These are phyloP conservation scores for Salvia miltiorrhiza DNA, from an alignment of 257 asterid species.

Conservation along the genomic window DNA sequence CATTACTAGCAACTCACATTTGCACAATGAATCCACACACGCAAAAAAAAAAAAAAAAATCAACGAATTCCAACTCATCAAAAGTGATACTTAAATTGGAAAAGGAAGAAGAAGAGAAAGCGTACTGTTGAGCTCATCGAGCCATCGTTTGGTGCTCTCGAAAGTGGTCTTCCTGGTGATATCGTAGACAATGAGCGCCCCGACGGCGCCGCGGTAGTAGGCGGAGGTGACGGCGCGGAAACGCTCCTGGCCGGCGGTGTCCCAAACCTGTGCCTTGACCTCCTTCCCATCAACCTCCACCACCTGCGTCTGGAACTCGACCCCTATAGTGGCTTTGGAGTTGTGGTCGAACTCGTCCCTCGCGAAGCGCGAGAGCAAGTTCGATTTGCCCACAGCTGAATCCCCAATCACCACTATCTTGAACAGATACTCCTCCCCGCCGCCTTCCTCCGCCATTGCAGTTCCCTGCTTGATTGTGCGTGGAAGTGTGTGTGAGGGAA, in stretches of 20 bases:
- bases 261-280: constrained; percentile 73
- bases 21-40: too few relatives aligned
- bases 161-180: constrained; percentile 54
- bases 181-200: constrained; percentile 66
- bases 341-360: constrained; percentile 68
- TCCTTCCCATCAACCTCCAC: constrained; percentile 63
- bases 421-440: constrained; percentile 56
- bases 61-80: neutral
- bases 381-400: constrained; percentile 67
- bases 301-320: constrained; percentile 76
- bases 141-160: constrained; percentile 58
- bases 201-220: constrained; percentile 75
- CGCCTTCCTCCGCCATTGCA: constrained; percentile 41
- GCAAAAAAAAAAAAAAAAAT: neutral
- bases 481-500: neutral
- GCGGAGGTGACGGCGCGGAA: constrained; percentile 77
- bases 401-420: constrained; percentile 64
- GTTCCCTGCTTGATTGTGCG: neutral
- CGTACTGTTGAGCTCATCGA: constrained; percentile 64
- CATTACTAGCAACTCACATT: neutral
- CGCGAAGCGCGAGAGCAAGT: constrained; percentile 64
- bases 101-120: neutral
- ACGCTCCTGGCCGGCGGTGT: constrained; percentile 77
- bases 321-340: constrained; percentile 72
- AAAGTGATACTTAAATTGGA: neutral